A percentile compares a stretch with the other conserved stretches of the same genome.
Evolutionary conservation across 768 basidiomycete genomes (phyloP).

Genomic region (Ramaria sp.): DNA sequence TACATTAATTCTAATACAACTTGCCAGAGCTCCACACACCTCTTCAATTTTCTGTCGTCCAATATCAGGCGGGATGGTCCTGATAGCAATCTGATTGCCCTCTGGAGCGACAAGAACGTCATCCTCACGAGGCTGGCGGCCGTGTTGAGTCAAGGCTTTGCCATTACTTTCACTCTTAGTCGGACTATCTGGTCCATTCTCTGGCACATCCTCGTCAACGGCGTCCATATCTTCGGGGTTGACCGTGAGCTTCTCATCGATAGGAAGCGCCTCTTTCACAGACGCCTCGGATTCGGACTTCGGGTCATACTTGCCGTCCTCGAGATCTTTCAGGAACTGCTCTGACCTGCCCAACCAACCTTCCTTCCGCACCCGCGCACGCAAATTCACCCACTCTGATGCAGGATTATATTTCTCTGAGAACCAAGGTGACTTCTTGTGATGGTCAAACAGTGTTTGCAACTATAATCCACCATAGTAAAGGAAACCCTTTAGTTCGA

Average conservation of each 20-base stretch:
- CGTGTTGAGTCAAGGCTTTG: slow-evolving; percentile 34
- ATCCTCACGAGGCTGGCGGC: slow-evolving; percentile 36
- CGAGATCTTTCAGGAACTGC: slow-evolving; percentile 68
- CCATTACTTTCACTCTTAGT: slow-evolving; percentile 48
- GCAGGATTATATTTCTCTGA: slow-evolving; percentile 87
- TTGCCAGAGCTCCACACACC: slow-evolving; percentile 33
- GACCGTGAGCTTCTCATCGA: slow-evolving; percentile 9
- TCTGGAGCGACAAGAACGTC: slow-evolving; percentile 63
- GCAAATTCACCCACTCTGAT: slow-evolving; percentile 56
- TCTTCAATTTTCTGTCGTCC: slow-evolving; percentile 84
- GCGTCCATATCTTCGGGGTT: slow-evolving; percentile 29
- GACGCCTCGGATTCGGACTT: slow-evolving; percentile 40
- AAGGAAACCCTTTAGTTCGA: too few species aligned
- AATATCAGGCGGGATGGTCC: slow-evolving; percentile 90
- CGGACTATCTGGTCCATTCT: slow-evolving; percentile 33
- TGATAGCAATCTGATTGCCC: slow-evolving; percentile 88
- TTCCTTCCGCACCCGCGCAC: slow-evolving; percentile 69
- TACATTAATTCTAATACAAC: slow-evolving; percentile 7
- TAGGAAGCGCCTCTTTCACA: slow-evolving; percentile 19
- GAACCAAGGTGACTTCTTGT: slow-evolving; percentile 95
- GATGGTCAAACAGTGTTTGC: slow-evolving; percentile 91
- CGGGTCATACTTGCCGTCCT: slow-evolving; percentile 78
- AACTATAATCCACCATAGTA: slow-evolving; percentile 43
- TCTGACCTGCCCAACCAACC: slow-evolving; percentile 73
- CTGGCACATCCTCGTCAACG: slow-evolving; percentile 54